These are phyloP conservation scores for Golovinomyces cichoracearum DNA, from an alignment of 2,329 filamentous ascomycete species.

Conservation along the genomic window DNA sequence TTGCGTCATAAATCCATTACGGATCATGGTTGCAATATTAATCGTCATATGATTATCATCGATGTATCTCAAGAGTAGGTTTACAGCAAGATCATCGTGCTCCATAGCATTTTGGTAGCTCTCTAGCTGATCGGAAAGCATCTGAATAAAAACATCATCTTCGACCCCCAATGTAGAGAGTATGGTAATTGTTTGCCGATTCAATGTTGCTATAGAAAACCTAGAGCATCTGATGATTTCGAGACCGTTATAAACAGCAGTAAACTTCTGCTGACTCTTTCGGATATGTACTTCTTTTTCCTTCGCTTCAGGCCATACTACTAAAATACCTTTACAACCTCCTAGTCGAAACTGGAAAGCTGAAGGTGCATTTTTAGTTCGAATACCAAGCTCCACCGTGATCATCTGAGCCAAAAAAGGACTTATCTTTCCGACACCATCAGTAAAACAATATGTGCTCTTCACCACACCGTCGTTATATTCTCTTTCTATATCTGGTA, in stretches of 20 bases:
- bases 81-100: slow-evolving; percentile 35
- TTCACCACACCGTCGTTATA: slow-evolving; percentile 20
- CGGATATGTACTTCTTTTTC: slow-evolving; percentile 50
- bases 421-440: slow-evolving; percentile 88
- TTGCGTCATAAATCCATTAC: slow-evolving; percentile 48
- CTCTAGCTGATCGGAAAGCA: slow-evolving; percentile 40
- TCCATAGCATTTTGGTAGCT: slow-evolving; percentile 45
- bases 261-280: slow-evolving; percentile 71
- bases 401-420: slow-evolving; percentile 47
- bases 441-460: slow-evolving; percentile 43
- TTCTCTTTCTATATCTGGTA: slow-evolving; percentile 36
- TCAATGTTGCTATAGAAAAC: slow-evolving; percentile 54
- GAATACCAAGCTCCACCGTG: slow-evolving; percentile 40
- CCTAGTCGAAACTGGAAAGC: slow-evolving; percentile 80
- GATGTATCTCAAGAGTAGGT: slow-evolving; percentile 45
- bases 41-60: slow-evolving; percentile 68
- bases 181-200: slow-evolving; percentile 74
- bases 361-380: slow-evolving; percentile 37
- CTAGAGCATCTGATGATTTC: slow-evolving; percentile 68
- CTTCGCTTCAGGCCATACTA: slow-evolving; percentile 42
- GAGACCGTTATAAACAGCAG: slow-evolving; percentile 39
- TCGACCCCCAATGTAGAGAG: slow-evolving; percentile 51
- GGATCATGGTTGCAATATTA: slow-evolving; percentile 47
- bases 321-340: slow-evolving; percentile 73
- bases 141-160: slow-evolving; percentile 36